Conservation (phyloP, 331 rosid species). For the Acacia pycnantha region DNA sequence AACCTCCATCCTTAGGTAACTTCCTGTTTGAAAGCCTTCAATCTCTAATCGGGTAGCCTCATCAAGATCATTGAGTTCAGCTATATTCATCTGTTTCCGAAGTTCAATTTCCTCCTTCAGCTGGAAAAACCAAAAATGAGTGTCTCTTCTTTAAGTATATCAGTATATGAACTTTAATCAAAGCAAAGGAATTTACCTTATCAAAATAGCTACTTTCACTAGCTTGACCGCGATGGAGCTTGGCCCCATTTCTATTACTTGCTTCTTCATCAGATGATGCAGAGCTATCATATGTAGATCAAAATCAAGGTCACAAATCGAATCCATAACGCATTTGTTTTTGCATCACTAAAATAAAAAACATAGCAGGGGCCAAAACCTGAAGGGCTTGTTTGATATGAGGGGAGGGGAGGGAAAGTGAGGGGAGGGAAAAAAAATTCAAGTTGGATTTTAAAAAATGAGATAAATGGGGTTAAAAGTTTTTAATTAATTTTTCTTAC, state of each 20-base stretch:
- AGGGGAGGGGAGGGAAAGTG: no score
- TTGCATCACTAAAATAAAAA: not conserved
- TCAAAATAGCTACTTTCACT: conserved; percentile 71
- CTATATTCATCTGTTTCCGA: conserved; percentile 78
- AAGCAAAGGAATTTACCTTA: conserved; percentile 54
- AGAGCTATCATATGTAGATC: conserved; percentile 53
- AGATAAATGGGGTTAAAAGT: no score
- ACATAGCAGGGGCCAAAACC: not conserved
- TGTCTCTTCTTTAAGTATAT: conserved; percentile 1
- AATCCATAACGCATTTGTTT: conserved; percentile 19
- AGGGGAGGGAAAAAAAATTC: no score
- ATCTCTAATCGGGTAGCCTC: conserved; percentile 75
- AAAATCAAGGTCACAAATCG: conserved; percentile 61
- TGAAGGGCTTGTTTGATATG: no score
- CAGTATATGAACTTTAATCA: not conserved
- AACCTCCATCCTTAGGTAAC: conserved; percentile 85
- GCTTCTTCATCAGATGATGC: conserved; percentile 62
- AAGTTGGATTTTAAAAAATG: no score
- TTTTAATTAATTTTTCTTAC: no score
- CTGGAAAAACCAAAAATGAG: conserved; percentile 43
- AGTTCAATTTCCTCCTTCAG: conserved; percentile 83
- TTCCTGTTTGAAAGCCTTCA: conserved; percentile 86
- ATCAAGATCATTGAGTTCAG: conserved; percentile 86
- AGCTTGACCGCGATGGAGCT: conserved; percentile 44
- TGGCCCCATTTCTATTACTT: conserved; percentile 40